phyloP scores from a whole-genome alignment of 2,329 filamentous ascomycete genomes.

The Endothia cerciana region DNA sequence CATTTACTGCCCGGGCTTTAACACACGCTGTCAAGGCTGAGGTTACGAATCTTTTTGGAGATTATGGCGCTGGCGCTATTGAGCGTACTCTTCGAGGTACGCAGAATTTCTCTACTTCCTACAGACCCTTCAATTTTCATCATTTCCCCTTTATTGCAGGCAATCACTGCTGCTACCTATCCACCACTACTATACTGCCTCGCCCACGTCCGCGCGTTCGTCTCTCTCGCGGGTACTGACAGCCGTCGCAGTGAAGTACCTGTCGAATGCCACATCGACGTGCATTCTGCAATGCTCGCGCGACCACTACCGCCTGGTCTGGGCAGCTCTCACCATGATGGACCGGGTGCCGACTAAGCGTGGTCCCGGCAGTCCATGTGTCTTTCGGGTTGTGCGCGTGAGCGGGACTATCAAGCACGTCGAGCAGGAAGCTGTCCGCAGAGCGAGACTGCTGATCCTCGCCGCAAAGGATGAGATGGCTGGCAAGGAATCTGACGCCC shows the following conservation, averaged over 20 bases:
- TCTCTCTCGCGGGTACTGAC: conserved; percentile 33
- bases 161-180: not conserved
- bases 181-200: not conserved
- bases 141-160: not conserved
- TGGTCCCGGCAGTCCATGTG: conserved; percentile 62
- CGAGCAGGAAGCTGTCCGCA: conserved; percentile 84
- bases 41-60: conserved; percentile 77
- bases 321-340: conserved; percentile 86
- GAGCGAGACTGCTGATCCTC: conserved; percentile 73
- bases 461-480: conserved; percentile 60
- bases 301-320: conserved; percentile 82
- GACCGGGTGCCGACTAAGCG: conserved; percentile 65
- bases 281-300: conserved; percentile 86
- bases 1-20: conserved; percentile 68
- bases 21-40: conserved; percentile 71
- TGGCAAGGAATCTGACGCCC: conserved; percentile 39
- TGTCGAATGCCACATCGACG: conserved; percentile 89
- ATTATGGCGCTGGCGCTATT: conserved; percentile 81
- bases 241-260: conserved; percentile 75
- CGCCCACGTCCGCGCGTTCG: not conserved
- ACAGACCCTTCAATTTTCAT: not conserved
- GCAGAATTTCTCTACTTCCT: conserved; percentile 27
- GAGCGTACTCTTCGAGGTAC: conserved; percentile 70
- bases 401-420: conserved; percentile 92
- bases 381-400: conserved; percentile 83